phyloP scores from a whole-genome alignment of 345 rosid species.

The Crucihimalaya himalaica region DNA sequence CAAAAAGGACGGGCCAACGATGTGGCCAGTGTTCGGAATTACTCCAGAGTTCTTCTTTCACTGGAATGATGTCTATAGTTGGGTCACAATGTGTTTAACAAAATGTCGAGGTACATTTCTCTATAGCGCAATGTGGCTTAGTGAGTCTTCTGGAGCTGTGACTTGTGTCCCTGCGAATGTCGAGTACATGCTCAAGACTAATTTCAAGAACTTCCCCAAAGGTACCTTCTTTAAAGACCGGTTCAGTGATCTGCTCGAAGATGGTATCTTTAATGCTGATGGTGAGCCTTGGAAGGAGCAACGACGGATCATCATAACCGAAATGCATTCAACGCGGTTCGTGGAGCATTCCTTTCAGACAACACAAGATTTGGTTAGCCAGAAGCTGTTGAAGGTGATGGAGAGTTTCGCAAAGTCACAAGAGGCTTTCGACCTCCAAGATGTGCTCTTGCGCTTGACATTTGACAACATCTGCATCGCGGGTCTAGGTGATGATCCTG shows the following conservation, averaged over 20 bases:
- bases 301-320: constrained; percentile 55
- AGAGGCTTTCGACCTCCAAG: constrained; percentile 57
- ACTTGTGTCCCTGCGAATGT: constrained; percentile 61
- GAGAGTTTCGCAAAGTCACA: constrained; percentile 41
- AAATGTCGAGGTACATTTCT: constrained; percentile 54
- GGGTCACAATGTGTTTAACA: constrained; percentile 49
- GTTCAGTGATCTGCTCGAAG: constrained; percentile 68
- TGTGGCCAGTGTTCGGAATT: constrained; percentile 71
- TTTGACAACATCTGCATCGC: constrained; percentile 69
- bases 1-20: constrained; percentile 55
- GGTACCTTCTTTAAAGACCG: constrained; percentile 56
- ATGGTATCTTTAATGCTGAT: constrained; percentile 72
- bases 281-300: constrained; percentile 61
- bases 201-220: constrained; percentile 73
- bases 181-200: constrained; percentile 64
- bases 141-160: constrained; percentile 52
- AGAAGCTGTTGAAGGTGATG: constrained; percentile 58
- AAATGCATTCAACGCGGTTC: constrained; percentile 49
- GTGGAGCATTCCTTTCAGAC: constrained; percentile 44
- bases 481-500: constrained; percentile 72
- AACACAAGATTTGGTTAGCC: constrained; percentile 50
- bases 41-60: constrained; percentile 46
- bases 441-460: constrained; percentile 58
- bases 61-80: constrained; percentile 44
- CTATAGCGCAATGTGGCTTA: constrained; percentile 60